These are phyloP conservation scores for Imleria badia DNA, from an alignment of 768 basidiomycete genomes.

Conservation along the genomic window DNA sequence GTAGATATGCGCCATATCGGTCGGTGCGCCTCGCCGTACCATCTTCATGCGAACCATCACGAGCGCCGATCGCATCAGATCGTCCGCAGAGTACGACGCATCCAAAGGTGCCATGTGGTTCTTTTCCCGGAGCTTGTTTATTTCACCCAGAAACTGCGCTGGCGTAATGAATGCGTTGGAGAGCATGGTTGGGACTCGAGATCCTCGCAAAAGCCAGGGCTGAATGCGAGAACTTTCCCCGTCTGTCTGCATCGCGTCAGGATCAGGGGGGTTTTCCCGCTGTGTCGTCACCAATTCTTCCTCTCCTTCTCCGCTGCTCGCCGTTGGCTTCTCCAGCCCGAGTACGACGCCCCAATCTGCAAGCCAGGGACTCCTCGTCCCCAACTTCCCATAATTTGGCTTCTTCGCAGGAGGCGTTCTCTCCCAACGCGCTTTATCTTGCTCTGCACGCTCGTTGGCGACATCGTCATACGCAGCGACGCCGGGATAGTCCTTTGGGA, in stretches of 20 bases:
- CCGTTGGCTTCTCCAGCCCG: conserved; percentile 39
- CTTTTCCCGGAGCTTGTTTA: conserved; percentile 62
- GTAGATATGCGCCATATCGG: conserved; percentile 76
- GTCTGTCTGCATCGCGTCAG: conserved; percentile 12
- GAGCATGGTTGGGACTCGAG: conserved; percentile 47
- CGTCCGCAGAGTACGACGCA: conserved; percentile 34
- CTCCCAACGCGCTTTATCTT: conserved; percentile 66
- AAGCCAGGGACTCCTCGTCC: conserved; percentile 68
- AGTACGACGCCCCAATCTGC: conserved; percentile 76
- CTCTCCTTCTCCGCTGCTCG: conserved; percentile 15
- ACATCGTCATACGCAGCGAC: conserved; percentile 53
- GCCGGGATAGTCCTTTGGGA: conserved; percentile 79
- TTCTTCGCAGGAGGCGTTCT: conserved; percentile 88
- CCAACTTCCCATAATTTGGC: conserved; percentile 64
- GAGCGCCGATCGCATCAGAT: conserved; percentile 59
- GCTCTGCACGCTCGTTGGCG: conserved; percentile 45
- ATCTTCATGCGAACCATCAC: conserved; percentile 65
- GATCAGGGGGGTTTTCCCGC: conserved; percentile 38
- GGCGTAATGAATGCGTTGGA: conserved; percentile 42
- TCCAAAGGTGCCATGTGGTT: conserved; percentile 46
- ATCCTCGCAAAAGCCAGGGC: conserved; percentile 74
- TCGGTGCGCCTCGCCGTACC: conserved; percentile 66
- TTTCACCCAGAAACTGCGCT: conserved; percentile 46
- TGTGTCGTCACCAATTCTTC: conserved; percentile 58
- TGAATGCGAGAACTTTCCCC: conserved; percentile 13